Percentiles rank a stretch among this genome's conserved stretches.
Conservation (phyloP, 768 basidiomycete genomes). For the Cantharellus cinnabarinus region DNA sequence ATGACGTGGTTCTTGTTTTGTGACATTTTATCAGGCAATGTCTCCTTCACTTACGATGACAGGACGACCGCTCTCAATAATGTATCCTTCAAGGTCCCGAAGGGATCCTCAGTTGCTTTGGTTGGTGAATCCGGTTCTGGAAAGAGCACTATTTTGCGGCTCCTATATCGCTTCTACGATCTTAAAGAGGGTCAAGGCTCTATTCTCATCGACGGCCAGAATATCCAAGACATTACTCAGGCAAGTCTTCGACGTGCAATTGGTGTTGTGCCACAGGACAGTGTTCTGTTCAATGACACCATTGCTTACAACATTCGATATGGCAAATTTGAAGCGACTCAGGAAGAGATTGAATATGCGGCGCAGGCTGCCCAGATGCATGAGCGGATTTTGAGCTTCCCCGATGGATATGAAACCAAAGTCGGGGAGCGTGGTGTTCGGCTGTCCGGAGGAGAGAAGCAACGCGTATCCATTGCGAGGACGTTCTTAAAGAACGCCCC, state of each 20-base stretch:
- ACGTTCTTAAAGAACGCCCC: constrained; percentile 75
- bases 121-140: constrained; percentile 71
- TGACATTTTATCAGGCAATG: constrained; percentile 37
- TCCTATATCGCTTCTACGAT: constrained; percentile 87
- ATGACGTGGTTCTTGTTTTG: not conserved
- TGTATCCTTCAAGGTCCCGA: constrained; percentile 75
- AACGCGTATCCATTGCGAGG: constrained; percentile 71
- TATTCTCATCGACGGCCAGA: constrained; percentile 69
- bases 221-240: constrained; percentile 77
- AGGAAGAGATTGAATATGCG: constrained; percentile 59
- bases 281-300: constrained; percentile 48
- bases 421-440: constrained; percentile 79
- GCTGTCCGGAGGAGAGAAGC: constrained; percentile 76
- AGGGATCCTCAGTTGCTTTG: constrained; percentile 71
- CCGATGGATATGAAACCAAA: constrained; percentile 66
- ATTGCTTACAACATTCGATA: constrained; percentile 64
- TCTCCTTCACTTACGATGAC: constrained; percentile 67
- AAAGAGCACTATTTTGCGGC: constrained; percentile 68
- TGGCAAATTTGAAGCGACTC: constrained; percentile 49
- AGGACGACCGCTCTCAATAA: constrained; percentile 48
- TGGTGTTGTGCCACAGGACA: constrained; percentile 73
- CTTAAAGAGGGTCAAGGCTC: constrained; percentile 55
- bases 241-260: constrained; percentile 57
- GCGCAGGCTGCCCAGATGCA: constrained; percentile 76
- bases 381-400: constrained; percentile 64